phyloP scores from a whole-genome alignment of 1,139 yeast genomes.

The Hyphopichia buzzinii region DNA sequence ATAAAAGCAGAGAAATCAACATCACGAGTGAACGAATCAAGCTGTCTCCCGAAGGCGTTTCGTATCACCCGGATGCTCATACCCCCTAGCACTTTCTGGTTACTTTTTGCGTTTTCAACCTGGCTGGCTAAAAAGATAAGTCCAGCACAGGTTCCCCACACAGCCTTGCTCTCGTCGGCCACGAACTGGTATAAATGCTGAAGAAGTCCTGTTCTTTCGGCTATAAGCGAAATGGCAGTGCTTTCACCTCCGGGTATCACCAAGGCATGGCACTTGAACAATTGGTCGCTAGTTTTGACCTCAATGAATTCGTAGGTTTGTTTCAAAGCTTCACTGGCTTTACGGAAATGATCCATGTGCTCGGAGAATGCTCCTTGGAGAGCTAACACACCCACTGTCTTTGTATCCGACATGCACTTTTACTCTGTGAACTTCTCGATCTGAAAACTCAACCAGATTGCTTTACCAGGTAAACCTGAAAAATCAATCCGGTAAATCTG shows the following conservation, averaged over 20 bases:
- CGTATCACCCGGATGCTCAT: conserved; percentile 63
- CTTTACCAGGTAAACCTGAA: too few species aligned
- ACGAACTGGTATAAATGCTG: conserved; percentile 55
- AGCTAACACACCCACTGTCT: conserved; percentile 67
- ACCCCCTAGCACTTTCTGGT: conserved; percentile 66
- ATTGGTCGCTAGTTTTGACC: conserved; percentile 53
- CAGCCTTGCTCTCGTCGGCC: conserved; percentile 45
- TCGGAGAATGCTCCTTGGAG: conserved; percentile 81
- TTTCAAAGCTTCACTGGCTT: conserved; percentile 27
- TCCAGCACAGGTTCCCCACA: conserved; percentile 92
- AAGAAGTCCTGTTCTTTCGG: conserved; percentile 61
- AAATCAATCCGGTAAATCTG: too few species aligned
- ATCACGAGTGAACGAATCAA: conserved; percentile 57
- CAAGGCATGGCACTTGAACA: conserved; percentile 54
- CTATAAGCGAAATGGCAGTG: conserved; percentile 70
- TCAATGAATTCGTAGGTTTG: conserved; percentile 35
- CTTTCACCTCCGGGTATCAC: conserved; percentile 85
- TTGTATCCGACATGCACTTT: too few species aligned
- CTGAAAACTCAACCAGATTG: too few species aligned
- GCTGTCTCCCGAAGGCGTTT: conserved; percentile 79
- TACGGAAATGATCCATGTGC: conserved; percentile 55
- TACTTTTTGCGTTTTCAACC: conserved; percentile 52
- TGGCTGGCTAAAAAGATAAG: conserved; percentile 63
- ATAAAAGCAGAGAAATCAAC: conserved; percentile 53
- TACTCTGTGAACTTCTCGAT: too few species aligned